Evolutionary conservation across 257 asterid species (phyloP).

Genomic region (Nicotiana tabacum): DNA sequence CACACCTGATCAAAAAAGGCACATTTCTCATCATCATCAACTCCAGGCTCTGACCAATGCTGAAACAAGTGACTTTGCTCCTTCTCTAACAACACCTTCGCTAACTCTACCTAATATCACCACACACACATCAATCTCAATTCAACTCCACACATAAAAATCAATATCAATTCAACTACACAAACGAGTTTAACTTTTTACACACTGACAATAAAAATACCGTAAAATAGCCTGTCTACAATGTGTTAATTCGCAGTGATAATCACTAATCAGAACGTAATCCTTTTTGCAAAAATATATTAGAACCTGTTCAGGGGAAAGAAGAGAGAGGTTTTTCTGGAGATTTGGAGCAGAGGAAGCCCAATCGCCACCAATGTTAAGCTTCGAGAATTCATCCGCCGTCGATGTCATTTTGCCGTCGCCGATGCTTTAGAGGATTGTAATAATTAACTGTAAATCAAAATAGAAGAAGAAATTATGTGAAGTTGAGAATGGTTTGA

Average conservation of each 20-base stretch:
- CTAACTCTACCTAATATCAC: constrained; percentile 63
- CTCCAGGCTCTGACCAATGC: constrained; percentile 87
- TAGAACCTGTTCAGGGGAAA: constrained; percentile 64
- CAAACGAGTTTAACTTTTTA: background rate
- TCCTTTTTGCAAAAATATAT: background rate
- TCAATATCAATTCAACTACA: background rate
- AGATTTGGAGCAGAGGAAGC: constrained; percentile 59
- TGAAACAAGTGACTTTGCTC: constrained; percentile 77
- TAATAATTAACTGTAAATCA: too few relatives aligned
- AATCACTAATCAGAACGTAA: too few relatives aligned
- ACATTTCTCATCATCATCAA: constrained; percentile 64
- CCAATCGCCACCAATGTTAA: constrained; percentile 30
- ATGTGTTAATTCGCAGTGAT: background rate
- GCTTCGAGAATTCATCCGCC: constrained; percentile 47
- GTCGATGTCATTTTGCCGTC: constrained; percentile 11
- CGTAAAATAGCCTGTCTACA: background rate
- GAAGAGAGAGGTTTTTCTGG: constrained; percentile 49
- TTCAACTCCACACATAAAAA: background rate
- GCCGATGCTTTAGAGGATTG: background rate
- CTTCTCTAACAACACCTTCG: constrained; percentile 57
- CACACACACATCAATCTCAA: background rate
- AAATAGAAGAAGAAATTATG: constrained; percentile 21
- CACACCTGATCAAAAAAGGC: constrained; percentile 77
- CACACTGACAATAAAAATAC: background rate
- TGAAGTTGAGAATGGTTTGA: constrained; percentile 21